Conservation (phyloP, 2,329 filamentous ascomycete species). For the Botrytis fragariae region DNA sequence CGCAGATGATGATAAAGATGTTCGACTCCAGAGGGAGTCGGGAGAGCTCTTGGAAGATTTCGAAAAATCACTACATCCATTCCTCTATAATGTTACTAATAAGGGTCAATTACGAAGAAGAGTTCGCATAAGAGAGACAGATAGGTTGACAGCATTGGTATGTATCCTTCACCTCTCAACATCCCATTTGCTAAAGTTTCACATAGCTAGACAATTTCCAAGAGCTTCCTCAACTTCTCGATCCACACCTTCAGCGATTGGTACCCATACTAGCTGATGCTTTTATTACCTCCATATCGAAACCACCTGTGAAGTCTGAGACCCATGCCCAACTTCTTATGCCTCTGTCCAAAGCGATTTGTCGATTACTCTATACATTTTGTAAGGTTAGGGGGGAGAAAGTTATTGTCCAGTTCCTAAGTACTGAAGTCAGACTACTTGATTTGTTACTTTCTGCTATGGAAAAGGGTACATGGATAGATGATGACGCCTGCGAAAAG, state of each 20-base stretch:
- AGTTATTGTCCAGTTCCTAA: conserved; percentile 85
- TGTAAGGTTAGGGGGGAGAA: conserved; percentile 95
- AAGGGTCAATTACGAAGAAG: conserved; percentile 48
- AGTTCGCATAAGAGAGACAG: conserved; percentile 50
- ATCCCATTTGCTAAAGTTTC: conserved; percentile 14
- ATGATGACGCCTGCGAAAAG: conserved; percentile 12
- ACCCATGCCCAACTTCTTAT: conserved; percentile 36
- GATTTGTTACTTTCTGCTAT: conserved; percentile 76
- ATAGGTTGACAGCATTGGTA: conserved; percentile 49
- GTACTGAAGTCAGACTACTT: conserved; percentile 82
- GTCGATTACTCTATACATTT: conserved; percentile 78
- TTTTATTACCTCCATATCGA: conserved; percentile 65
- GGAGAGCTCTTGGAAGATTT: conserved; percentile 58
- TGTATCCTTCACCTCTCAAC: background rate
- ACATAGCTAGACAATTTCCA: conserved; percentile 77
- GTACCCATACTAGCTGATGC: conserved; percentile 72
- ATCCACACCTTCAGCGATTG: conserved; percentile 74
- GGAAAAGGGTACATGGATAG: conserved; percentile 48
- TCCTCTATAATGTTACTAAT: conserved; percentile 52
- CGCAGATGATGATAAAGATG: conserved; percentile 57
- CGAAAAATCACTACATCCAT: conserved; percentile 50
- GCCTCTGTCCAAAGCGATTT: conserved; percentile 58
- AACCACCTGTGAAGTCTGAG: conserved; percentile 41
- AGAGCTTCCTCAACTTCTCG: conserved; percentile 89
- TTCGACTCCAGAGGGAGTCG: conserved; percentile 61